Evolutionary conservation across 2,329 filamentous ascomycete genomes (phyloP).

Genomic region (Apiospora koreana): DNA sequence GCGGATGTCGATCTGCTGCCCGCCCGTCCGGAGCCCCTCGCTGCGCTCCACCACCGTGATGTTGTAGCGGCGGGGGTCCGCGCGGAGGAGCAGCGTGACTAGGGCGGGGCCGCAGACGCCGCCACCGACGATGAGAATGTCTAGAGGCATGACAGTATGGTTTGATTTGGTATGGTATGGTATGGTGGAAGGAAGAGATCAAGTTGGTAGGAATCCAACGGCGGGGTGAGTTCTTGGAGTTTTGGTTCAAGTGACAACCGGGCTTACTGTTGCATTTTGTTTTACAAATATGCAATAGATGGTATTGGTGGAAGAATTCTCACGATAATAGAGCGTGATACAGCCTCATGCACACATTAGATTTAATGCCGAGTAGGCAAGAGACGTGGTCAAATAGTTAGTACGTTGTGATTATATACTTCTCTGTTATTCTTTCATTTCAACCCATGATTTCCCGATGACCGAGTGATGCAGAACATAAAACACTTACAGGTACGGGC

Average conservation of each 20-base stretch:
- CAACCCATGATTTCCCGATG: background rate
- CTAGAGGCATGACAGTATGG: background rate
- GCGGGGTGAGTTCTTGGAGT: background rate
- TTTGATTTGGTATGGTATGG: background rate
- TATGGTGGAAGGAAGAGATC: too few relatives aligned
- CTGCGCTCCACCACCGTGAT: slow-evolving; percentile 29
- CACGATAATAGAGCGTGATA: background rate
- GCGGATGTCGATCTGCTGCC: slow-evolving; percentile 31
- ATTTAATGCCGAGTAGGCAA: background rate
- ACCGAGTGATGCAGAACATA: background rate
- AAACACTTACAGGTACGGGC: background rate
- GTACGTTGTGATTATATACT: background rate
- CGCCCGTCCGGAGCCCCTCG: slow-evolving; percentile 21
- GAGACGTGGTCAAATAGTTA: background rate
- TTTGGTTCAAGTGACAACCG: background rate
- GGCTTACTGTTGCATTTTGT: background rate
- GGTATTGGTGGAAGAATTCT: background rate
- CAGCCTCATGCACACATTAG: too few relatives aligned
- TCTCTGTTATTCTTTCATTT: background rate
- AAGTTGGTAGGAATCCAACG: too few relatives aligned
- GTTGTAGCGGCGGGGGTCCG: background rate
- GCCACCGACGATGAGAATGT: slow-evolving; percentile 18
- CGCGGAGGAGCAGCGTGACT: background rate
- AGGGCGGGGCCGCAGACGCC: slow-evolving; percentile 28
- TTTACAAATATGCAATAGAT: background rate